phyloP scores from a whole-genome alignment of 208 protist species.

The Eutreptiella sp. region DNA sequence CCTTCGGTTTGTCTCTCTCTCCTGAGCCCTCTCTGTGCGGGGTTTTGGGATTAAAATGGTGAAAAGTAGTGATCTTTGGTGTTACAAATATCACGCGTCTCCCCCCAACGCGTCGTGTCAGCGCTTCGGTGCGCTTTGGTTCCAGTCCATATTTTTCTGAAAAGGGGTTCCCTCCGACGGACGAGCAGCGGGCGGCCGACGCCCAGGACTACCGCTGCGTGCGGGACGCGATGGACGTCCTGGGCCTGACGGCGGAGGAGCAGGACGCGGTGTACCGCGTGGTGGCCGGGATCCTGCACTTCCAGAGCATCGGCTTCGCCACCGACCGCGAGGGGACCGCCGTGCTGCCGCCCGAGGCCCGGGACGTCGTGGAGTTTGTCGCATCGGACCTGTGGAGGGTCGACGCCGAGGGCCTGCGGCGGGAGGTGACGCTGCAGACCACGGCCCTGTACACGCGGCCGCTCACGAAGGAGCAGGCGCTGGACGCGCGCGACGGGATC shows the following conservation, averaged over 20 bases:
- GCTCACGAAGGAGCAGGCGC: constrained; percentile 35
- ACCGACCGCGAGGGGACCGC: constrained; percentile 1
- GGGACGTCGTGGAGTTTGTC: constrained; percentile 29
- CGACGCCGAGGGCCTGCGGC: constrained; percentile 21
- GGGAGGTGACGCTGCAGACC: constrained; percentile 33
- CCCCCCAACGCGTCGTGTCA: no score
- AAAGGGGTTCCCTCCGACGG: constrained; percentile 28
- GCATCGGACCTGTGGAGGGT: constrained; percentile 37
- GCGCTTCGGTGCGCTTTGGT: no score
- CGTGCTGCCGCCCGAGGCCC: constrained; percentile 25
- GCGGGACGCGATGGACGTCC: constrained; percentile 10
- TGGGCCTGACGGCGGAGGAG: constrained; percentile 38
- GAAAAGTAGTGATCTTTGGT: no score
- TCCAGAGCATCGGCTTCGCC: constrained; percentile 62
- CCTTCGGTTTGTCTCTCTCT: no score
- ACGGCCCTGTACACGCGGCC: constrained; percentile 34
- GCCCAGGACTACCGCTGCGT: constrained; percentile 37
- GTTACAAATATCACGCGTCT: no score
- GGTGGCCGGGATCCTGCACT: constrained; percentile 51
- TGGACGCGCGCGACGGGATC: constrained; percentile 39
- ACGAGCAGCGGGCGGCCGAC: constrained; percentile 41
- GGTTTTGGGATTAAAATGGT: no score
- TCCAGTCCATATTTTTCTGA: constrained; percentile 17
- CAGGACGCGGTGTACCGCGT: constrained; percentile 28
- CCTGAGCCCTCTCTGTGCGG: no score